Evolutionary conservation across 2,329 filamentous ascomycete genomes (phyloP).

Genomic region (Zelopaecilomyces penicillatus): DNA sequence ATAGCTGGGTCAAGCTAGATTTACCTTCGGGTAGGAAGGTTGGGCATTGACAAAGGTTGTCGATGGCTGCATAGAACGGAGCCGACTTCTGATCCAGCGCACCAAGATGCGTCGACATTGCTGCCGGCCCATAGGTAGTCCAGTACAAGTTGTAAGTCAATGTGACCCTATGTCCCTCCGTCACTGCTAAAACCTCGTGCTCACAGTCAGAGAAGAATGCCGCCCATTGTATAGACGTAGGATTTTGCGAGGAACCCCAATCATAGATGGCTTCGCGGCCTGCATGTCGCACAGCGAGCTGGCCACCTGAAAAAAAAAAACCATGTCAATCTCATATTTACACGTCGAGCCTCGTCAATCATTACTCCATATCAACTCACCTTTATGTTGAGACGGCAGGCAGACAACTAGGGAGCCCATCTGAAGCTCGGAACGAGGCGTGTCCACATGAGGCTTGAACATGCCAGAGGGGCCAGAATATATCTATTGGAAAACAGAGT

Average conservation of each 20-base stretch:
- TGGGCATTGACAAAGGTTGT: conserved; percentile 2
- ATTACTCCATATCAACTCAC: conserved; percentile 13
- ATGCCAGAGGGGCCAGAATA: conserved; percentile 42
- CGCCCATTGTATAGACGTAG: conserved; percentile 32
- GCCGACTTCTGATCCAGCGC: conserved; percentile 10
- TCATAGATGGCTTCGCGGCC: conserved; percentile 29
- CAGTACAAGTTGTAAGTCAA: conserved; percentile 51
- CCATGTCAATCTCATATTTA: too few species aligned
- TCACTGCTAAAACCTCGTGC: conserved; percentile 43
- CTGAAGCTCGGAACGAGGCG: conserved; percentile 37
- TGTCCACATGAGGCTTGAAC: conserved; percentile 46
- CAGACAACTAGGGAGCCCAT: conserved; percentile 48
- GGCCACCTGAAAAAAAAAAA: conserved; percentile 25
- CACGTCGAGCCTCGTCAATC: too few species aligned
- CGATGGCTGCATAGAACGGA: conserved; percentile 4
- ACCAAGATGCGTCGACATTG: conserved; percentile 10
- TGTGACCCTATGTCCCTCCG: conserved; percentile 43
- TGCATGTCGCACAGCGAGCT: conserved; percentile 33
- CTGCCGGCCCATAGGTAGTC: conserved; percentile 19
- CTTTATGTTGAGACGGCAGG: conserved; percentile 28
- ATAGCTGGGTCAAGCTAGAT: not conserved
- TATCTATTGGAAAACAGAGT: conserved; percentile 23
- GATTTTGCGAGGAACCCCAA: conserved; percentile 21
- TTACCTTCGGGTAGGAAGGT: conserved; percentile 4
- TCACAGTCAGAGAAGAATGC: conserved; percentile 47